These are phyloP conservation scores for Omphalea diandra DNA, from an alignment of 441 rosid genomes.

Conservation along the genomic window DNA sequence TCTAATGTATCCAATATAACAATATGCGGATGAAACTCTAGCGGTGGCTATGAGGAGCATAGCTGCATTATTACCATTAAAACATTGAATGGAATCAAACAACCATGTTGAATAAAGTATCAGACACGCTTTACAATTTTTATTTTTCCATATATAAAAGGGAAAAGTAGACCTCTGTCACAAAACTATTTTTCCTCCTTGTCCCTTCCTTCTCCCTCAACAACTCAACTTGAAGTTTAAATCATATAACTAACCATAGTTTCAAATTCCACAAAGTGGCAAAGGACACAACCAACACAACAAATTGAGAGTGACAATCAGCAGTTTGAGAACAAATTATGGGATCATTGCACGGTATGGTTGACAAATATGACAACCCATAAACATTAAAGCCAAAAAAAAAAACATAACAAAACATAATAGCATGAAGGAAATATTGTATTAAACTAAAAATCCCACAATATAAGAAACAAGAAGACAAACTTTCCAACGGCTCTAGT, in stretches of 20 bases:
- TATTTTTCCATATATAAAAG: background rate
- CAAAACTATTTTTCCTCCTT: background rate
- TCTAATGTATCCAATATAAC: background rate
- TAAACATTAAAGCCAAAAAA: too few relatives aligned
- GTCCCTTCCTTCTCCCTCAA: background rate
- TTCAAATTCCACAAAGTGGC: background rate
- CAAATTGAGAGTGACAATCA: background rate
- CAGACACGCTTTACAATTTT: background rate
- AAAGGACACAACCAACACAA: background rate
- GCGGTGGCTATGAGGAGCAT: background rate
- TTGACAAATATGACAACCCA: background rate
- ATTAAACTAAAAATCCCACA: background rate
- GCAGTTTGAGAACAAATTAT: background rate
- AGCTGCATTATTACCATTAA: background rate
- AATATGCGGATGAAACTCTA: background rate
- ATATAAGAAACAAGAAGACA: background rate
- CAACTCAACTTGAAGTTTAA: background rate
- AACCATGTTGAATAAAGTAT: background rate
- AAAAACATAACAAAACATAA: background rate
- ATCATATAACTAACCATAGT: background rate
- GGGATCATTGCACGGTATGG: background rate
- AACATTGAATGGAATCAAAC: background rate
- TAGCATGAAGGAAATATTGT: background rate
- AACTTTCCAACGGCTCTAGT: slow-evolving; percentile 7
- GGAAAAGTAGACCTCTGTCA: too few relatives aligned